Base-by-base conservation (phyloP, 441 rosid species). In the Arabidopsis hybrid region DNA sequence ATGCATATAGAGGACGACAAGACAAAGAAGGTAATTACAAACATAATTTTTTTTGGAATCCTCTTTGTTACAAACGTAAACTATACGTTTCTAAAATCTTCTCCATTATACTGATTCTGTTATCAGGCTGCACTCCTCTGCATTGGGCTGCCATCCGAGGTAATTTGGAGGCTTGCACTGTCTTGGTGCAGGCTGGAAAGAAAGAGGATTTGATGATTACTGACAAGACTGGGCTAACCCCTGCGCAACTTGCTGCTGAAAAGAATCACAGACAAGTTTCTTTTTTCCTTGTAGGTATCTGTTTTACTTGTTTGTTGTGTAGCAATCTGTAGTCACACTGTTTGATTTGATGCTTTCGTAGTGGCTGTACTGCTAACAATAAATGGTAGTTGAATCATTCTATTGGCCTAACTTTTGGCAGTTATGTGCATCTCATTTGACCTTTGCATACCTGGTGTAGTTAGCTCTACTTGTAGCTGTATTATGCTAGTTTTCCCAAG, bases 141-240 rank as follows among this genome's bases (percentile, higher is more conserved):
- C 98, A 95, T 73, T 95, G 98, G 99, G 97, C 94, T 57, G 99
- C 99, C 77, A 90, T 95, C 68, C 85, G 87, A 83, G 98, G 98
- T 83, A 93, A 95, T 84, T 76, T 93, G 83, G 97, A 93, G 85
- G 98, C 98, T 56, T 93, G 98, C 88, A 93, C 96, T n/a, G 95
- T 93, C 40, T 77, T 93, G 75, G 94, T 93, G 53, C 98, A 90
- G 84, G 98, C 97, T 78, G 97, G 99, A 66, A 95, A 91, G 85
- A 87, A 85, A 83, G 99, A 93, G 73, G 97, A 93, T 83, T 82
- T 95, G 77, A 79, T 88, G 76, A 86, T 93, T 76, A 86, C 95
- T 39, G 97, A 95, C 82, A 86, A 91, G 74, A 82, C 90, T 8
- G 99, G 97, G 70, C 94, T 93, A 75, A 93, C 98, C 45, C 98